These are phyloP conservation scores for Eutrema japonicum DNA, from an alignment of 345 rosid genomes.

Conservation along the genomic window DNA sequence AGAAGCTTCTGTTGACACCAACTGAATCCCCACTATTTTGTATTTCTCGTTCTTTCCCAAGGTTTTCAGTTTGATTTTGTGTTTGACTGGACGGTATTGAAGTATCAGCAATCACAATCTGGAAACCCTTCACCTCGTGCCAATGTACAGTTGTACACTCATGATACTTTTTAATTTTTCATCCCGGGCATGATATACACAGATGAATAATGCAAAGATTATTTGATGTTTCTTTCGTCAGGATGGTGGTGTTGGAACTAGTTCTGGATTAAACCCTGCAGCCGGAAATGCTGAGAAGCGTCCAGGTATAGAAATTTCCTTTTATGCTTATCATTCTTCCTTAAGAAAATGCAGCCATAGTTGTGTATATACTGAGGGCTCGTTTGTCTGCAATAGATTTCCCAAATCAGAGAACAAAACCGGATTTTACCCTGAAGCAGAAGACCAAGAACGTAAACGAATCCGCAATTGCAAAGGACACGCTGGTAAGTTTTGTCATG, in stretches of 20 bases:
- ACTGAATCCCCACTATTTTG: slow-evolving; percentile 12
- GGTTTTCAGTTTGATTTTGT: slow-evolving; percentile 97
- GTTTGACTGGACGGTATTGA: slow-evolving; percentile 95
- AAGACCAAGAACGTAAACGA: slow-evolving; percentile 73
- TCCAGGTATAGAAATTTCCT: slow-evolving; percentile 51
- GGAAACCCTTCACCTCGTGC: slow-evolving; percentile 71
- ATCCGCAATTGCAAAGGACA: slow-evolving; percentile 47
- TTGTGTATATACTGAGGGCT: slow-evolving; percentile 42
- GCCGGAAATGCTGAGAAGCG: slow-evolving; percentile 58
- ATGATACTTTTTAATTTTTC: background rate
- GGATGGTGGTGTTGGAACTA: slow-evolving; percentile 79
- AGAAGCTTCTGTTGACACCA: slow-evolving; percentile 8
- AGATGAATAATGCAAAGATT: background rate
- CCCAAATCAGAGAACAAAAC: slow-evolving; percentile 59
- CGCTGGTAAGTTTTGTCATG: slow-evolving; percentile 15
- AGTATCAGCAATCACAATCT: slow-evolving; percentile 88
- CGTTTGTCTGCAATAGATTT: slow-evolving; percentile 60
- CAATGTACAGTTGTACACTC: slow-evolving; percentile 24
- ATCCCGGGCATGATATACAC: background rate
- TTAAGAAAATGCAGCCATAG: slow-evolving; percentile 11
- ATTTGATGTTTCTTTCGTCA: slow-evolving; percentile 39
- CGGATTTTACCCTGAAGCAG: slow-evolving; percentile 67
- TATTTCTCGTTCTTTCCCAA: slow-evolving; percentile 43
- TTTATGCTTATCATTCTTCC: background rate
- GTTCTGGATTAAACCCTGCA: slow-evolving; percentile 63